Percentiles rank a stretch among this genome's conserved stretches.
Evolutionary conservation across 192 early-diverging fungal genomes (phyloP).

Genomic region (Coemansia sp.): DNA sequence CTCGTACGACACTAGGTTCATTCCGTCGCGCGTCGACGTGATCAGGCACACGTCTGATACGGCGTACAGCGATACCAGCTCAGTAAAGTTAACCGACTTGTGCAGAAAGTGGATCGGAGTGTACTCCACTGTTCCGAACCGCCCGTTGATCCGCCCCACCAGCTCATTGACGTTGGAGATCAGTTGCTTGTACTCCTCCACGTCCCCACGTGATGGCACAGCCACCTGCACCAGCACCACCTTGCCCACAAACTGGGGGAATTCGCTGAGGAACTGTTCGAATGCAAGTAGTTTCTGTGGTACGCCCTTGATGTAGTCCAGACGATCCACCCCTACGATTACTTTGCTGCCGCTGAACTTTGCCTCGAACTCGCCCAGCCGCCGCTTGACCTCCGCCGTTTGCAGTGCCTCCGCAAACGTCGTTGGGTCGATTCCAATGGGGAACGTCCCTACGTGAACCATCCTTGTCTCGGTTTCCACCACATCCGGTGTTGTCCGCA

Average conservation of each 20-base stretch:
- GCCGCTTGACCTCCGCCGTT: constrained; percentile 61
- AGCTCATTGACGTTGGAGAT: constrained; percentile 93
- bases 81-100: constrained; percentile 91
- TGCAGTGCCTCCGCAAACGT: constrained; percentile 89
- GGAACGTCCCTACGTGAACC: constrained; percentile 97
- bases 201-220: constrained; percentile 96
- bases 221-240: constrained; percentile 97
- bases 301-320: constrained; percentile 99
- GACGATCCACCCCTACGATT: constrained; percentile 95
- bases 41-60: constrained; percentile 95
- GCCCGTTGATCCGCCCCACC: constrained; percentile 97
- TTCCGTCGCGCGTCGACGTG: constrained; percentile 97
- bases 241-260: constrained; percentile 91
- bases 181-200: constrained; percentile 97
- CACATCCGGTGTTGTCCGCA: constrained; percentile 89
- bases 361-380: constrained; percentile 79
- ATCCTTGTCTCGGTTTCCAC: constrained; percentile 91
- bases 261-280: constrained; percentile 82
- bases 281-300: constrained; percentile 98
- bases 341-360: constrained; percentile 86
- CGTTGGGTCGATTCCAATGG: constrained; percentile 97
- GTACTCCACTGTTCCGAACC: constrained; percentile 92
- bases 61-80: constrained; percentile 94
- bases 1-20: constrained; percentile 99
- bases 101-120: constrained; percentile 99